Base-by-base conservation (phyloP, 768 basidiomycete genomes). In the Chalciporus piperatus region DNA sequence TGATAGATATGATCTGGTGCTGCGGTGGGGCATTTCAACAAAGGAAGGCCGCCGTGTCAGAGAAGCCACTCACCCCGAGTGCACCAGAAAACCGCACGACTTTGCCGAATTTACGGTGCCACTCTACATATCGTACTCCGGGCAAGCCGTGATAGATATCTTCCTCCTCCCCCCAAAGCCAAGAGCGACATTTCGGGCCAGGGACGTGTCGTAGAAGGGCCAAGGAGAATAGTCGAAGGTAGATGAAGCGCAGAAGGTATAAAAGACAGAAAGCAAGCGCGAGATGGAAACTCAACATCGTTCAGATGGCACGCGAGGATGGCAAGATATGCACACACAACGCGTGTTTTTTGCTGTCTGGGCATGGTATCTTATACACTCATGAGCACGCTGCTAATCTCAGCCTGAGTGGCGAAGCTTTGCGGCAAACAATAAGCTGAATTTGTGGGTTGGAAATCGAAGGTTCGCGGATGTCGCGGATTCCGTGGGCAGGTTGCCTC, bases 101-200 rank as follows among this genome's bases (percentile, higher is more conserved):
- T 28, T 74, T 78, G 16, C 83, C 84, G 48, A 75, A 85, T 47
- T 68, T 60, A 25, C 61, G 67, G 48, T 81, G 78, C 82, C 82
- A 85, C 16, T 72, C 64, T 19, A 73, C 51, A 61, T 84, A 83
- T 13, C 72, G 71, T 9, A 68, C 65, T 13, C 84, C 84, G 33
- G 84, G 84, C n/a, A 62, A 27, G 30, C 55, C 59, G 45, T 75
- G 72, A 57, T 81, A 84, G 12, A 84, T 75, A 14, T 69, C 55
- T 76, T 80, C 80, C 58, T 84, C 83, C 56, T 83, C 77, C 1
- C 83, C 84, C 83, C 83, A 85, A 3, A 85, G 52, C 50, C 75
- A 65, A 25, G 81, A 83, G 23, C 70, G 72, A 7, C 69, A 28
- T 17, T 58, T 62, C 10, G 83, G 84, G 2, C 84, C 82, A 14